phyloP scores from a whole-genome alignment of 176 grass and related monocot genomes.

The Musa beccarii region DNA sequence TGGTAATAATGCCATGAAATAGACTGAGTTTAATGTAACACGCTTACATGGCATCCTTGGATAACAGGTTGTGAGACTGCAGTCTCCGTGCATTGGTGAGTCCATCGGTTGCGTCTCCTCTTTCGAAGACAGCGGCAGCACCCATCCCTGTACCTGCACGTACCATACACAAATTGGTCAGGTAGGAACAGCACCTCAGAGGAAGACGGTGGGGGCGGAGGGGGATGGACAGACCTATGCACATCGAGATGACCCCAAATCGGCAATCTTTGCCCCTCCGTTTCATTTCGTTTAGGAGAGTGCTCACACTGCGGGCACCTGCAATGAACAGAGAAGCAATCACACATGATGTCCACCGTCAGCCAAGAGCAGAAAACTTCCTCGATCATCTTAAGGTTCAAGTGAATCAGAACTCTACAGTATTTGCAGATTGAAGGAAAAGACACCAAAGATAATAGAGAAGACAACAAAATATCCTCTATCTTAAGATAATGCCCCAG shows the following conservation, averaged over 20 bases:
- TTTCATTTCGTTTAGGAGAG: conserved; percentile 95
- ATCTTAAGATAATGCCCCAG: too few species aligned
- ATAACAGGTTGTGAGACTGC: conserved; percentile 43
- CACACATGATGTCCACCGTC: neutral
- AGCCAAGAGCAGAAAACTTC: too few species aligned
- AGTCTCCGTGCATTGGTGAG: conserved; percentile 46
- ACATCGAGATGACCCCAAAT: conserved; percentile 87
- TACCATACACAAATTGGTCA: neutral
- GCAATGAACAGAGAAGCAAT: neutral
- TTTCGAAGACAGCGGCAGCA: conserved; percentile 83
- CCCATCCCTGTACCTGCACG: conserved; percentile 81
- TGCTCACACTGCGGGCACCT: conserved; percentile 81
- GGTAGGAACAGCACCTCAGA: neutral
- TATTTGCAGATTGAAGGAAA: neutral
- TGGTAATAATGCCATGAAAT: too few species aligned
- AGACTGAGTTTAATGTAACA: too few species aligned
- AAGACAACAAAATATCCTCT: too few species aligned
- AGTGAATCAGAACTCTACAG: neutral
- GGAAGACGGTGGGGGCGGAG: neutral
- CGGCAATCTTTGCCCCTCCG: conserved; percentile 86
- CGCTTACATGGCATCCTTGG: conserved; percentile 39
- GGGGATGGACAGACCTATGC: conserved; percentile 41
- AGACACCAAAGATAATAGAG: too few species aligned
- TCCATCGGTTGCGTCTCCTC: conserved; percentile 58
- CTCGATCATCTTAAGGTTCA: too few species aligned